A percentile compares a stretch with the other conserved stretches of the same genome.
These are phyloP conservation scores for Stenocarpella maydis DNA, from an alignment of 2,329 filamentous ascomycete genomes.

Conservation along the genomic window DNA sequence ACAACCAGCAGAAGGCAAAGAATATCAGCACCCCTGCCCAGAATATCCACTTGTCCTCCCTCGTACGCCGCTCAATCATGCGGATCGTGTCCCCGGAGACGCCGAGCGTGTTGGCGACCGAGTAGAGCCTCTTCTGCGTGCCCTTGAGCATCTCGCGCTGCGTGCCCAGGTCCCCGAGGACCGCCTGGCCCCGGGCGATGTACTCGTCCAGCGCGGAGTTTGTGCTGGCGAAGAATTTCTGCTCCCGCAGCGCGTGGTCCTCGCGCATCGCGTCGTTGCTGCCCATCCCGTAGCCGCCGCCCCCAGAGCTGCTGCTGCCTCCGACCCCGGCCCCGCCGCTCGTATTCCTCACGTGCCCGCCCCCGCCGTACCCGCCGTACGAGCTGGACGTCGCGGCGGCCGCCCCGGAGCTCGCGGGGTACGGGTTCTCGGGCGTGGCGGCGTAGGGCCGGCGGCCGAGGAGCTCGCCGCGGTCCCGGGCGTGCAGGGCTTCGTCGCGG, in stretches of 20 bases:
- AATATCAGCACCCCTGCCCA: slow-evolving; percentile 86
- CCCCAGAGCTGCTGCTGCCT: slow-evolving; percentile 42
- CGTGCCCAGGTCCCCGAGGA: slow-evolving; percentile 85
- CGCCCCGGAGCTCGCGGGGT: slow-evolving; percentile 63
- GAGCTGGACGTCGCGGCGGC: slow-evolving; percentile 43
- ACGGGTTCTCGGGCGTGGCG: slow-evolving; percentile 87
- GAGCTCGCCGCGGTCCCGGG: slow-evolving; percentile 77
- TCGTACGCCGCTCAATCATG: slow-evolving; percentile 91
- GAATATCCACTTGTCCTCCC: slow-evolving; percentile 99
- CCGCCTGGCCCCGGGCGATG: slow-evolving; percentile 87
- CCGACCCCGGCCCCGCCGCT: slow-evolving; percentile 45
- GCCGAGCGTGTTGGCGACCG: slow-evolving; percentile 90
- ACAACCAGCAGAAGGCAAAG: slow-evolving; percentile 90
- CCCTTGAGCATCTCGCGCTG: slow-evolving; percentile 96
- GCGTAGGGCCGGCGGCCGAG: slow-evolving; percentile 85
- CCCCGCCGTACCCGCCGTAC: slow-evolving; percentile 39
- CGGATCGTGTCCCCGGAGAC: slow-evolving; percentile 95
- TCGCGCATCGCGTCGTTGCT: slow-evolving; percentile 75
- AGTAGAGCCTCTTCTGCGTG: slow-evolving; percentile 90
- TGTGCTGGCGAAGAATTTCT: slow-evolving; percentile 84
- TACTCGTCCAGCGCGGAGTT: slow-evolving; percentile 92
- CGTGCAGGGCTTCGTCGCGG: slow-evolving; percentile 76
- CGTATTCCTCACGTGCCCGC: slow-evolving; percentile 51
- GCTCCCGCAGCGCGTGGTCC: slow-evolving; percentile 85
- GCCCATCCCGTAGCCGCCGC: slow-evolving; percentile 54